A percentile compares a stretch with the other conserved stretches of the same genome.
These are phyloP conservation scores for Wickerhamomyces chambardii DNA, from an alignment of 805 yeast species.

Conservation along the genomic window DNA sequence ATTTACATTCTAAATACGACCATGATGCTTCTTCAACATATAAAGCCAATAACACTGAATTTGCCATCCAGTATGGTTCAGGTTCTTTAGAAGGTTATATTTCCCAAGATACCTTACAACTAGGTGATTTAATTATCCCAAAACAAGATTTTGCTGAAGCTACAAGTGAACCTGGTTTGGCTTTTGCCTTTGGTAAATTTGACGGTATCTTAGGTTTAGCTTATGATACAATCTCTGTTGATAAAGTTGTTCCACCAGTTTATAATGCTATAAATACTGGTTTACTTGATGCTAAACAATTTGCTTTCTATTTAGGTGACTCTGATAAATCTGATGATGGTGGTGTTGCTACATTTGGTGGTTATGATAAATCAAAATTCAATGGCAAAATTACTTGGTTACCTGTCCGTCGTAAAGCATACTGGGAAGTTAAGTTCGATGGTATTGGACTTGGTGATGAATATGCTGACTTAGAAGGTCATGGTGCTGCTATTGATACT, in stretches of 20 bases:
- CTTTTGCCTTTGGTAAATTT: constrained; percentile 97
- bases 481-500: constrained; percentile 98
- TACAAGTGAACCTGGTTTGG: constrained; percentile 94
- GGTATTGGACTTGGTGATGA: constrained; percentile 90
- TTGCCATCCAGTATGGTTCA: constrained; percentile 84
- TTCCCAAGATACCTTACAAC: constrained; percentile 71
- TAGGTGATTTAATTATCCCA: constrained; percentile 81
- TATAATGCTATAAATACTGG: constrained; percentile 82
- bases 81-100: constrained; percentile 91
- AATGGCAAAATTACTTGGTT: constrained; percentile 87
- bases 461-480: constrained; percentile 68
- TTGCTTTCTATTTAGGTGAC: constrained; percentile 88
- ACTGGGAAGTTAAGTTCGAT: constrained; percentile 96
- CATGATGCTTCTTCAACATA: constrained; percentile 76
- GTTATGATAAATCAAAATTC: constrained; percentile 69
- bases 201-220: constrained; percentile 97
- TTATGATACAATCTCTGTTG: constrained; percentile 83
- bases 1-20: constrained; percentile 85
- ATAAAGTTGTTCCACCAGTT: constrained; percentile 87
- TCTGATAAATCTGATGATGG: constrained; percentile 60
- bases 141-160: constrained; percentile 96
- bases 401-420: constrained; percentile 98
- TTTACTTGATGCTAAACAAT: constrained; percentile 73
- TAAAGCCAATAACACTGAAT: constrained; percentile 78
- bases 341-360: constrained; percentile 95